Base-by-base conservation (phyloP, 106 monocot genomes). In the Triglochin maritima region DNA sequence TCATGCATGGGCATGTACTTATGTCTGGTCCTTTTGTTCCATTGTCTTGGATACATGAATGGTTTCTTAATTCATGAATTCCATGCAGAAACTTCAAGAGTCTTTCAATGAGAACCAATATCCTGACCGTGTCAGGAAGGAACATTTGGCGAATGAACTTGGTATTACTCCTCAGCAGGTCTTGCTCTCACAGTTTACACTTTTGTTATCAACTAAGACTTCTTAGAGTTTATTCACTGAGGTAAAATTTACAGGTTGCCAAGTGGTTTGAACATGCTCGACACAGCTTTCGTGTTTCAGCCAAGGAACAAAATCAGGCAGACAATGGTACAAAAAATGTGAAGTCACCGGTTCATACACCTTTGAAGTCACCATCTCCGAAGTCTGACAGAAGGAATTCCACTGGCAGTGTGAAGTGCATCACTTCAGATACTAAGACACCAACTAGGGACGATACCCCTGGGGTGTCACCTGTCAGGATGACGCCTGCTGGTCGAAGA, bases 251-350 rank as follows among this genome's bases (percentile, higher is more conserved):
- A 61, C 77, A 86, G 86, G 77, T 86, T 17, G 66, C 60, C 15
- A 86, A 77, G 80, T 83, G 86, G 86, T 86, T 82, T 75, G 77
- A 73, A 41, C 77, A 75, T 64, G 63, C 77, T 50, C 76, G 82
- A 1, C 82, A 60, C 56, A 73, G 54, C 49, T 9, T 72, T 29
- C 67, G 62, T 56, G 59, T 17, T 41, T 68, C 77, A 42, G 13
- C 46, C 16, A 65, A 62, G 46, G 66, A 59, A 61, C 7, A 13
- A 4, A 11, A 4, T 44, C 48, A 49, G 6, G 2, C 17, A 45
- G 46, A 3, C 5, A 62, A n/a, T 5, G 9, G 10, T 62, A 11
- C n/a, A 29, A 29, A 29, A 29, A 29, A 29, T 29, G 29, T 29
- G 1, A 1, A 29, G 29, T 29, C 29, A 29, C 29, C 29, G 1